Percentiles rank a stretch among this genome's conserved stretches.
These are phyloP conservation scores for Lichtheimia corymbifera DNA, from an alignment of 371 early-diverging fungal genomes.

Conservation along the genomic window DNA sequence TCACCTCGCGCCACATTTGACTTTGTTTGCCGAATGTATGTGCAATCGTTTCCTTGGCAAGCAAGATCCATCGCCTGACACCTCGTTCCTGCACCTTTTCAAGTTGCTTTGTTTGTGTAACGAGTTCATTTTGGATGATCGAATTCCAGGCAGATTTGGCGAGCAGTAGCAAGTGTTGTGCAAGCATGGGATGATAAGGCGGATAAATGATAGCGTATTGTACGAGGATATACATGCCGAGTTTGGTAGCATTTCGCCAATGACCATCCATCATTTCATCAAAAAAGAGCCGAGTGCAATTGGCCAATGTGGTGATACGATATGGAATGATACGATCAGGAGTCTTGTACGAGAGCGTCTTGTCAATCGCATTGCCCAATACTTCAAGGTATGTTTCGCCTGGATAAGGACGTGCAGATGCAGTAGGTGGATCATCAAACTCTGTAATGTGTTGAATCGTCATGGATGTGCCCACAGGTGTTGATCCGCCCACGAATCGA, in stretches of 20 bases:
- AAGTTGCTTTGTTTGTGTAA: slow-evolving; percentile 15
- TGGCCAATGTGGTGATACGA: slow-evolving; percentile 31
- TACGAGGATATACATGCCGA: slow-evolving; percentile 63
- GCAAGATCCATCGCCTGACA: slow-evolving; percentile 44
- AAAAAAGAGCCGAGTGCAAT: slow-evolving; percentile 33
- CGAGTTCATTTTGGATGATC: slow-evolving; percentile 33
- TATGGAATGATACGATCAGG: slow-evolving; percentile 25
- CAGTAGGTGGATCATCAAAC: slow-evolving; percentile 40
- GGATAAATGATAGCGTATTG: slow-evolving; percentile 72
- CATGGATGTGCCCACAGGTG: slow-evolving; percentile 4
- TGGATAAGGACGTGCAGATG: slow-evolving; percentile 24
- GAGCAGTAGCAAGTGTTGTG: slow-evolving; percentile 61
- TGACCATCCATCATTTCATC: slow-evolving; percentile 41
- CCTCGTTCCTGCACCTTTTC: slow-evolving; percentile 42
- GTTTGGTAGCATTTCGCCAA: slow-evolving; percentile 54
- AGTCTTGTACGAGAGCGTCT: slow-evolving; percentile 21
- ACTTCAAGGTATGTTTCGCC: slow-evolving; percentile 30
- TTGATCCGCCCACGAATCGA: slow-evolving; percentile 6
- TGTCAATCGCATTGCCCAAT: slow-evolving; percentile 19
- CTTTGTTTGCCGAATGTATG: slow-evolving; percentile 41
- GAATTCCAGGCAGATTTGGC: slow-evolving; percentile 72
- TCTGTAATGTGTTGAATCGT: slow-evolving; percentile 14
- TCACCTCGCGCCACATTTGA: slow-evolving; percentile 40
- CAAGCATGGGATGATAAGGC: slow-evolving; percentile 72
- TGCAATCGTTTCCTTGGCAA: slow-evolving; percentile 35